A percentile compares a stretch with the other conserved stretches of the same genome.
These are phyloP conservation scores for Furcasterigmium furcatum DNA, from an alignment of 2,329 filamentous ascomycete species.

Conservation along the genomic window DNA sequence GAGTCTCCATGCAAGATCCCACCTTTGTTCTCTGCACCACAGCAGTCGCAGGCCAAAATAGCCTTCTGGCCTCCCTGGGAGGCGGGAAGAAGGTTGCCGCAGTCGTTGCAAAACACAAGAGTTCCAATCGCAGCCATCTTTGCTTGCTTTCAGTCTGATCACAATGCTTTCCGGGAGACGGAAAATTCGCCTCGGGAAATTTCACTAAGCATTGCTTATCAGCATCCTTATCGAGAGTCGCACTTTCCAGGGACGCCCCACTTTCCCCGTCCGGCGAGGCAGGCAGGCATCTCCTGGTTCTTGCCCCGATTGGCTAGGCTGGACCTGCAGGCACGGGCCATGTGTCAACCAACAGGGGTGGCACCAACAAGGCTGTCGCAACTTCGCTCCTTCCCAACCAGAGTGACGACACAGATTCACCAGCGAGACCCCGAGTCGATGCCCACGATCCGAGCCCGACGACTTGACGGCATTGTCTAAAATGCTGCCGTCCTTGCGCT, in stretches of 20 bases:
- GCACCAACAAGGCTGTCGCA: conserved; percentile 14
- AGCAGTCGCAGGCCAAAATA: conserved; percentile 79
- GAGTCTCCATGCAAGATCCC: conserved; percentile 13
- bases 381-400: conserved; percentile 9
- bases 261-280: neutral
- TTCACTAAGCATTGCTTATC: neutral
- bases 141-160: neutral
- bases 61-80: conserved; percentile 75
- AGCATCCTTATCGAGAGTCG: neutral
- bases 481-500: too few species aligned
- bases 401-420: conserved; percentile 5
- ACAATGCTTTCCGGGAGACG: neutral
- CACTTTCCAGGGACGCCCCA: too few species aligned
- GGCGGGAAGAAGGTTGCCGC: conserved; percentile 83
- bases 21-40: conserved; percentile 84
- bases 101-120: conserved; percentile 88
- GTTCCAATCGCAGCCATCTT: conserved; percentile 86
- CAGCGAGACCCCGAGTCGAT: too few species aligned
- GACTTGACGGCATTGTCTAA: too few species aligned
- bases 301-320: conserved; percentile 2
- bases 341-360: conserved; percentile 8
- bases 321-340: conserved; percentile 11
- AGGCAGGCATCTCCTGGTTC: neutral
- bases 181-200: neutral
- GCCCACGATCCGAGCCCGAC: too few species aligned